These are phyloP conservation scores for Pythium phragmiticola DNA, from an alignment of 352 stramenopile species.

Conservation along the genomic window DNA sequence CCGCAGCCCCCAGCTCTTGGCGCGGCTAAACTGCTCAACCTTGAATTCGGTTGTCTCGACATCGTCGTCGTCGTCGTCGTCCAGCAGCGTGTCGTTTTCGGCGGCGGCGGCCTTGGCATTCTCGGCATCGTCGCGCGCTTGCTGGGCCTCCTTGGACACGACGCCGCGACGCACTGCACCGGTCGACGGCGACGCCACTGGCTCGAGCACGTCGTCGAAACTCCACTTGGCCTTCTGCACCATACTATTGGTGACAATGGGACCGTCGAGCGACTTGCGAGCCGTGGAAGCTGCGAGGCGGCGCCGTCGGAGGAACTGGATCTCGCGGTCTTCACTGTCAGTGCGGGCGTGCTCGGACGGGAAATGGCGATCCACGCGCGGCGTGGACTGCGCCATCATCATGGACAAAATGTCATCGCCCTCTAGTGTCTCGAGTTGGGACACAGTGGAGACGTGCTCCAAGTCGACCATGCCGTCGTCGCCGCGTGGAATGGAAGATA, in stretches of 20 bases:
- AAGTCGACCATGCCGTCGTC: constrained; percentile 51
- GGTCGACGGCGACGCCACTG: constrained; percentile 9
- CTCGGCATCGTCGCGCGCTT: constrained; percentile 24
- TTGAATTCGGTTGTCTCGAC: constrained; percentile 49
- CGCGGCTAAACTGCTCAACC: constrained; percentile 32
- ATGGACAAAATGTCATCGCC: constrained; percentile 58
- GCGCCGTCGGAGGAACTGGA: constrained; percentile 43
- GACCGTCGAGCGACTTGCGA: constrained; percentile 25
- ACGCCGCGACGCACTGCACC: constrained; percentile 11
- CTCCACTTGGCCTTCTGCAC: constrained; percentile 27
- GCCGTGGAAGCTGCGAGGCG: constrained; percentile 30
- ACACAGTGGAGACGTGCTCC: constrained; percentile 33
- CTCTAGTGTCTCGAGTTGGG: constrained; percentile 56
- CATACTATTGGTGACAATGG: constrained; percentile 28
- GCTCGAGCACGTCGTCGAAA: constrained; percentile 26
- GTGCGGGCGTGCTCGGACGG: constrained; percentile 44
- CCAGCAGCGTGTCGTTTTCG: constrained; percentile 26
- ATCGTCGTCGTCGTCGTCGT: constrained; percentile 53
- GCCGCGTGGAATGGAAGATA: constrained; percentile 4
- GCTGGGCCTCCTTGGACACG: constrained; percentile 22
- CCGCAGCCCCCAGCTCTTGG: constrained; percentile 40
- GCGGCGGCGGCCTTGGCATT: constrained; percentile 20
- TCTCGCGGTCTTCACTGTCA: constrained; percentile 51
- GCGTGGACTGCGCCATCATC: constrained; percentile 44
- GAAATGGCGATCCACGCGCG: constrained; percentile 44